Evolutionary conservation across 2,329 filamentous ascomycete species (phyloP).

Genomic region (Colletotrichum salicis): DNA sequence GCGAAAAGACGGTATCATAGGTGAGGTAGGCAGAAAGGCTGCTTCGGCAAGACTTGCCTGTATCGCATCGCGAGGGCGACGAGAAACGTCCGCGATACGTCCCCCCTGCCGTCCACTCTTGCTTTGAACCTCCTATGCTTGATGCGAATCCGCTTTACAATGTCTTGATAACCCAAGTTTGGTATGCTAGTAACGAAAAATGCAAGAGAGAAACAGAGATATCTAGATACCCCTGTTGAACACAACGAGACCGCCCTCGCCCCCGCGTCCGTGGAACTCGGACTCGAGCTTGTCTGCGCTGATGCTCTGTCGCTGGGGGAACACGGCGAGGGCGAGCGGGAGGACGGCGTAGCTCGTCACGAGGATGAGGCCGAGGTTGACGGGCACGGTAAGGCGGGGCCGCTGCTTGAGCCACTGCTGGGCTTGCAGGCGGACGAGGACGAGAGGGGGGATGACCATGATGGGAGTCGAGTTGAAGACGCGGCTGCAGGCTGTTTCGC

Average conservation of each 20-base stretch:
- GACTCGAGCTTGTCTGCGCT: slow-evolving; percentile 80
- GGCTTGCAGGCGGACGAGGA: slow-evolving; percentile 86
- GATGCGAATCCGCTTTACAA: not conserved
- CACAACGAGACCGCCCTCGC: slow-evolving; percentile 84
- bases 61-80: not conserved
- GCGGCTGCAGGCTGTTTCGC: slow-evolving; percentile 89
- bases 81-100: not conserved
- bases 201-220: too few species aligned
- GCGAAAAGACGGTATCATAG: not conserved
- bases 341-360: slow-evolving; percentile 88
- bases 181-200: not conserved
- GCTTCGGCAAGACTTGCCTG: slow-evolving; percentile 10
- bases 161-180: too few species aligned
- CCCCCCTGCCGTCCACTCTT: not conserved
- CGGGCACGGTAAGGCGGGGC: slow-evolving; percentile 79
- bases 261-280: slow-evolving; percentile 86
- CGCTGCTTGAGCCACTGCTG: slow-evolving; percentile 82
- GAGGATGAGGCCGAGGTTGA: slow-evolving; percentile 90
- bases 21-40: not conserved
- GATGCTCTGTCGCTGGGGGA: slow-evolving; percentile 90
- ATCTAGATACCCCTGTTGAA: slow-evolving; percentile 91
- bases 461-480: slow-evolving; percentile 96
- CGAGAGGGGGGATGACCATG: slow-evolving; percentile 92
- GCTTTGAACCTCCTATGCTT: slow-evolving; percentile 4
- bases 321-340: slow-evolving; percentile 88